Percentiles rank a stretch among this genome's conserved stretches.
Evolutionary conservation across 73 alveolate species (phyloP).

Genomic region (Paraurostyla sp.): DNA sequence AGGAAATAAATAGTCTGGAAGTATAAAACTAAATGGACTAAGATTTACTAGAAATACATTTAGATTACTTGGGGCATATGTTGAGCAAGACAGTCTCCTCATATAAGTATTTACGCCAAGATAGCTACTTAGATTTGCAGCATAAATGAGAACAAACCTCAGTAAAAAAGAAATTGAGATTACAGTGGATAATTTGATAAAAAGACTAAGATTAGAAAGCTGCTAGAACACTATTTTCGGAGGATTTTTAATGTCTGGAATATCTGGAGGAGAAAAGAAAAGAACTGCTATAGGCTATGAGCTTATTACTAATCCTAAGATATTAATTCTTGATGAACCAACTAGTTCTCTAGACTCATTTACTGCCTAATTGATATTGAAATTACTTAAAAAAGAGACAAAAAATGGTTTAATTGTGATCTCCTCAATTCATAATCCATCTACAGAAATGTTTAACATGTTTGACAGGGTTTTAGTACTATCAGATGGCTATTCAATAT

Average conservation of each 20-base stretch:
- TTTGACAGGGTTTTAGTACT: constrained; percentile 60
- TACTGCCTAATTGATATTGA: constrained; percentile 52
- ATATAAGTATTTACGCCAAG: constrained; percentile 55
- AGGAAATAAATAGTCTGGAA: background rate
- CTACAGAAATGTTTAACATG: constrained; percentile 58
- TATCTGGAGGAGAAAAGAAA: constrained; percentile 94
- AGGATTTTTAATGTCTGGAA: constrained; percentile 70
- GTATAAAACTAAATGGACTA: constrained; percentile 32
- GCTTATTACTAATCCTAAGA: constrained; percentile 80
- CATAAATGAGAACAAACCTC: constrained; percentile 51
- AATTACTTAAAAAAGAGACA: constrained; percentile 52
- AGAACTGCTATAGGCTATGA: constrained; percentile 87
- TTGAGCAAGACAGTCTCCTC: constrained; percentile 68
- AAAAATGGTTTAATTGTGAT: constrained; percentile 57
- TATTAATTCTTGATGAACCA: constrained; percentile 90
- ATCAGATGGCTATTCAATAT: constrained; percentile 59
- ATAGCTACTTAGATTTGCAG: constrained; percentile 64
- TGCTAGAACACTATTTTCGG: constrained; percentile 83
- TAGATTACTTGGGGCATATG: constrained; percentile 72
- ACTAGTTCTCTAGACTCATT: constrained; percentile 84
- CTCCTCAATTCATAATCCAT: constrained; percentile 71
- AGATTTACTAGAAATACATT: constrained; percentile 6
- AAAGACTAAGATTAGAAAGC: constrained; percentile 59
- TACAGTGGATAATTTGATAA: constrained; percentile 40
- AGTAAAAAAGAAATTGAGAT: background rate